phyloP scores from a whole-genome alignment of 2,329 filamentous ascomycete genomes.

The Fonsecaea nubica region DNA sequence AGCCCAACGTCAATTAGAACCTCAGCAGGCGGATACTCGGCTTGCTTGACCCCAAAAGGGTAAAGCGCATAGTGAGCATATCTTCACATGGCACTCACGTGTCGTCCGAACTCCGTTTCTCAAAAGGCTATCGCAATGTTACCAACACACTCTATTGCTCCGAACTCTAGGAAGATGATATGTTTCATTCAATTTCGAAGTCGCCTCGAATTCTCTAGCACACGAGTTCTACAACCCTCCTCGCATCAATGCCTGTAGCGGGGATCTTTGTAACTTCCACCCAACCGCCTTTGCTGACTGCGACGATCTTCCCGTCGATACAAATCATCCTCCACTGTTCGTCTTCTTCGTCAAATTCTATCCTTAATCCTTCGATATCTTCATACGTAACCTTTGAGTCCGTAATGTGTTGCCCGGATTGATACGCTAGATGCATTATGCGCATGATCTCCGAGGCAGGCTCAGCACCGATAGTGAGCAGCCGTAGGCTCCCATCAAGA shows the following conservation, averaged over 20 bases:
- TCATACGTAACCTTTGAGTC: slow-evolving; percentile 71
- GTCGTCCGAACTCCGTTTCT: not conserved
- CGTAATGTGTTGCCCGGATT: slow-evolving; percentile 61
- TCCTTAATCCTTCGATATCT: slow-evolving; percentile 68
- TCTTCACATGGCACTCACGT: not conserved
- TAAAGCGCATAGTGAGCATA: not conserved
- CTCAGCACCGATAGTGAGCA: slow-evolving; percentile 77
- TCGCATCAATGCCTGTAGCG: slow-evolving; percentile 49
- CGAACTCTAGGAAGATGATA: not conserved
- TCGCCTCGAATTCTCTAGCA: slow-evolving; percentile 13
- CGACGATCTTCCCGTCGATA: slow-evolving; percentile 87
- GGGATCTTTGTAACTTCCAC: slow-evolving; percentile 63
- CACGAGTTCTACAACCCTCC: slow-evolving; percentile 49
- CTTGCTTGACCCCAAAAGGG: not conserved
- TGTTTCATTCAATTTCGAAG: not conserved
- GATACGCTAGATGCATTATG: slow-evolving; percentile 72
- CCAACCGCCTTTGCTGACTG: slow-evolving; percentile 72
- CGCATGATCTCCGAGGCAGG: slow-evolving; percentile 72
- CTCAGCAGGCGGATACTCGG: slow-evolving; percentile 5
- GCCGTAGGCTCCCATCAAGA: slow-evolving; percentile 71
- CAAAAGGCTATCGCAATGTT: too few species aligned
- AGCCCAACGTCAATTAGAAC: slow-evolving; percentile 13
- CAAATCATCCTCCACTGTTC: slow-evolving; percentile 82
- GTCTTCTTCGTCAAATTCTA: slow-evolving; percentile 72
- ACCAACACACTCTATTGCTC: not conserved